Evolutionary conservation across 2,329 filamentous ascomycete genomes (phyloP).

Genomic region (Furcasterigmium sp.): DNA sequence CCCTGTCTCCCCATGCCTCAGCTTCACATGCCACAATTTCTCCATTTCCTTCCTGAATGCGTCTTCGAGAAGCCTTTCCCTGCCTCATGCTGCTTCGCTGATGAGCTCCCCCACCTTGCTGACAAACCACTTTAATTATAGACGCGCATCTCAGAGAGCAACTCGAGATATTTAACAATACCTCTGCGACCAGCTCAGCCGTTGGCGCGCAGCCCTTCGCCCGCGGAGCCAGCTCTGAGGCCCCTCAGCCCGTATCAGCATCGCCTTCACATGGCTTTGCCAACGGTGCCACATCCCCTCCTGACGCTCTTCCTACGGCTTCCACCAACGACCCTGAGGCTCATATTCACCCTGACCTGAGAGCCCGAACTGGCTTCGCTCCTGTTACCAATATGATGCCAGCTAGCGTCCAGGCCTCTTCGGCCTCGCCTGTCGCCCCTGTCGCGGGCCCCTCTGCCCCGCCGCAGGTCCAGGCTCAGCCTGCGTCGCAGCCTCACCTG

Average conservation of each 20-base stretch:
- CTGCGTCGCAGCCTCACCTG: too few relatives aligned
- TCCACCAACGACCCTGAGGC: slow-evolving; percentile 32
- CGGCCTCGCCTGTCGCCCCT: slow-evolving; percentile 7
- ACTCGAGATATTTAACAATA: slow-evolving; percentile 36
- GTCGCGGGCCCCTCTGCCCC: slow-evolving; percentile 19
- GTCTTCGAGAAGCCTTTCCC: too few relatives aligned
- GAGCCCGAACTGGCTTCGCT: slow-evolving; percentile 21
- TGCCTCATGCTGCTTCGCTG: too few relatives aligned
- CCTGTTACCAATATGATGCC: slow-evolving; percentile 26
- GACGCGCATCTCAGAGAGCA: slow-evolving; percentile 32
- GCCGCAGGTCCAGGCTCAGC: slow-evolving; percentile 8
- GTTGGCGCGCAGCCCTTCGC: slow-evolving; percentile 18
- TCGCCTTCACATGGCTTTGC: slow-evolving; percentile 41
- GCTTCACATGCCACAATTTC: too few relatives aligned
- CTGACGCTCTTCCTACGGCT: slow-evolving; percentile 26
- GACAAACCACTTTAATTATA: slow-evolving; percentile 4
- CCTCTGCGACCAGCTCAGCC: slow-evolving; percentile 25
- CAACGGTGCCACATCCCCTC: slow-evolving; percentile 23
- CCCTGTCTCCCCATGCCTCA: too few relatives aligned
- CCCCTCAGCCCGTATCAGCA: slow-evolving; percentile 21
- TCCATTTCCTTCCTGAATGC: too few relatives aligned
- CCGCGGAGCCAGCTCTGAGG: slow-evolving; percentile 18
- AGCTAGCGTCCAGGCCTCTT: slow-evolving; percentile 14
- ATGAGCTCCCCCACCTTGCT: not conserved
- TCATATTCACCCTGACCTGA: slow-evolving; percentile 44